These are phyloP conservation scores for Hypomyces perniciosus DNA, from an alignment of 2,329 filamentous ascomycete genomes.

Conservation along the genomic window DNA sequence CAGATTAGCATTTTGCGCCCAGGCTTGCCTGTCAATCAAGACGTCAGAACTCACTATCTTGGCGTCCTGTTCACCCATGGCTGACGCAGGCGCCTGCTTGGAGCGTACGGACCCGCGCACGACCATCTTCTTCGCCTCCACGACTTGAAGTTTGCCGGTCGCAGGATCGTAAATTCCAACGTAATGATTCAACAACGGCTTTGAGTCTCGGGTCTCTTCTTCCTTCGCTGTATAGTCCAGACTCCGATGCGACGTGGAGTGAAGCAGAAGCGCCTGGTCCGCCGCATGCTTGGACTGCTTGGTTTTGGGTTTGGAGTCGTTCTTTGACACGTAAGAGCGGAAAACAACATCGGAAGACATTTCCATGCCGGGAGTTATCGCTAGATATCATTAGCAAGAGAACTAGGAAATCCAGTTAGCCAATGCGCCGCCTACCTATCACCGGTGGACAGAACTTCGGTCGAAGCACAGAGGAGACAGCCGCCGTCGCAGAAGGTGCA, in stretches of 20 bases:
- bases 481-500: constrained; percentile 33
- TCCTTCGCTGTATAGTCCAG: constrained; percentile 57
- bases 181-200: constrained; percentile 52
- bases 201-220: constrained; percentile 26
- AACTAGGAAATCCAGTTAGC: background rate
- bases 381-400: constrained; percentile 22
- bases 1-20: constrained; percentile 17
- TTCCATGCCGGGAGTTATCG: constrained; percentile 31
- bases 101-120: constrained; percentile 52
- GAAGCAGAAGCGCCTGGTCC: constrained; percentile 47
- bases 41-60: constrained; percentile 3
- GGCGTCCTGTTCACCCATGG: constrained; percentile 30
- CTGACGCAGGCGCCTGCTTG: constrained; percentile 45
- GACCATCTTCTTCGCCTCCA: constrained; percentile 60
- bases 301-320: constrained; percentile 26
- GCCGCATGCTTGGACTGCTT: constrained; percentile 36
- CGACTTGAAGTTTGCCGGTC: constrained; percentile 53
- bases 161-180: constrained; percentile 58
- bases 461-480: constrained; percentile 41
- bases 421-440: constrained; percentile 37
- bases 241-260: constrained; percentile 50
- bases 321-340: constrained; percentile 41
- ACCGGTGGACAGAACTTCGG: constrained; percentile 46
- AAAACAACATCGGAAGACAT: constrained; percentile 36
- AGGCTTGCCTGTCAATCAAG: background rate